phyloP scores from a whole-genome alignment of 2,329 filamentous ascomycete species.

The Ilyonectria sp. region DNA sequence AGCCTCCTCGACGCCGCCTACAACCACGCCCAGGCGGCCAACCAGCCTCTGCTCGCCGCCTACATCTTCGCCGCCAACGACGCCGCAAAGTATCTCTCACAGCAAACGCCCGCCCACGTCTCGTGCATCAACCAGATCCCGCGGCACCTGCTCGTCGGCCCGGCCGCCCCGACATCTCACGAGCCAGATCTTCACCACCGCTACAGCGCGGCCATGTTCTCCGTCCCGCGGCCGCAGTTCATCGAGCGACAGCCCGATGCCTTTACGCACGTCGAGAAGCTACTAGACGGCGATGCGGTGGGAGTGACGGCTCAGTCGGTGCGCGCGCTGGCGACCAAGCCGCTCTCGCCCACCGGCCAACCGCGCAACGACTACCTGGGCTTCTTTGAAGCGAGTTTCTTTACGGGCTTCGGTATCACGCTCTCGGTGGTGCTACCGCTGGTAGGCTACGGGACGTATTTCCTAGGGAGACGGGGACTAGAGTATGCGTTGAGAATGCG shows the following conservation, averaged over 20 bases:
- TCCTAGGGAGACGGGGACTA: constrained; percentile 20
- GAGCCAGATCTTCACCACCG: constrained; percentile 22
- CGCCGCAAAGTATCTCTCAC: constrained; percentile 28
- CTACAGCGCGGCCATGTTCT: constrained; percentile 27
- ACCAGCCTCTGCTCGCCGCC: constrained; percentile 16
- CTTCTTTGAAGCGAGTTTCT: constrained; percentile 23
- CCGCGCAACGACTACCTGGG: constrained; percentile 18
- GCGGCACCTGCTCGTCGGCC: constrained; percentile 25
- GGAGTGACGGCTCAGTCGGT: constrained; percentile 16
- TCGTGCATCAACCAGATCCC: constrained; percentile 30
- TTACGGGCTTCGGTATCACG: constrained; percentile 18
- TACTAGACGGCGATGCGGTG: constrained; percentile 15
- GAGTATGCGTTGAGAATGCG: constrained; percentile 22
- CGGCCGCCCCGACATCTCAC: constrained; percentile 14
- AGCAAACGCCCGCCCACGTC: constrained; percentile 25
- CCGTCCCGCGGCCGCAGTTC: constrained; percentile 23
- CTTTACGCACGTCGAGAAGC: constrained; percentile 5
- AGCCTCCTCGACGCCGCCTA: constrained; percentile 26
- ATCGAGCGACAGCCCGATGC: constrained; percentile 12
- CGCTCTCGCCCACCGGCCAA: constrained; percentile 18
- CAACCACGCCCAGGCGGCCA: constrained; percentile 13
- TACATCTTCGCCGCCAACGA: constrained; percentile 25
- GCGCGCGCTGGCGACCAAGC: constrained; percentile 17
- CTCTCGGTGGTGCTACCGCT: constrained; percentile 22
- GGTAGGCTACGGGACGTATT: constrained; percentile 22